Percentiles rank a stretch among this genome's conserved stretches.
Evolutionary conservation across 164 flowering plant genomes (phyloP).

Genomic region (Buxus sempervirens): DNA sequence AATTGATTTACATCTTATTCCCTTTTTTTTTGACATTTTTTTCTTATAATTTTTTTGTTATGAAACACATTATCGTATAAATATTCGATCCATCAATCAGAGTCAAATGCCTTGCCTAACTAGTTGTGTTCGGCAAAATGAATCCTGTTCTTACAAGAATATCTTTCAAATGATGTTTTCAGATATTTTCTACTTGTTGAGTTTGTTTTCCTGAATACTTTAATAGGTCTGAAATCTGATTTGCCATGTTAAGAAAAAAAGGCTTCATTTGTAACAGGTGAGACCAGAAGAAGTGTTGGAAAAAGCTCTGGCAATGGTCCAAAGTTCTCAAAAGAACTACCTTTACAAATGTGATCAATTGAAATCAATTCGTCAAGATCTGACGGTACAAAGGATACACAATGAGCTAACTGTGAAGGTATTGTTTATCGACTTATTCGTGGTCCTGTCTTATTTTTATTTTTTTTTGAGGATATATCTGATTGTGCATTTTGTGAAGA

Average conservation of each 20-base stretch:
- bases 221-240: background rate
- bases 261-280: slow-evolving; percentile 52
- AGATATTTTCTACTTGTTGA: background rate
- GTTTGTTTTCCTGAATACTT: background rate
- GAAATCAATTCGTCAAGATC: slow-evolving; percentile 96
- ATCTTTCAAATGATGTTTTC: background rate
- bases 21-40: slow-evolving; percentile 4
- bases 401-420: slow-evolving; percentile 91
- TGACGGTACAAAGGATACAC: slow-evolving; percentile 84
- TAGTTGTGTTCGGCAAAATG: too few relatives aligned
- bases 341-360: slow-evolving; percentile 96
- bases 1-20: slow-evolving; percentile 18
- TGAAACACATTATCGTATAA: too few relatives aligned
- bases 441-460: background rate
- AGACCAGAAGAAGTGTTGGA: slow-evolving; percentile 92
- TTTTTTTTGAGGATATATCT: background rate
- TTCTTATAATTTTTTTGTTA: background rate
- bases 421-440: background rate
- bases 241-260: background rate
- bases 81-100: too few relatives aligned
- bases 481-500: background rate
- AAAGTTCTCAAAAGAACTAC: slow-evolving; percentile 80
- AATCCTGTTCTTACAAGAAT: too few relatives aligned
- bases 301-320: slow-evolving; percentile 80
- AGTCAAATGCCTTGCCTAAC: too few relatives aligned